Evolutionary conservation across 1,139 yeast genomes (phyloP).

Genomic region (Candida albicans): DNA sequence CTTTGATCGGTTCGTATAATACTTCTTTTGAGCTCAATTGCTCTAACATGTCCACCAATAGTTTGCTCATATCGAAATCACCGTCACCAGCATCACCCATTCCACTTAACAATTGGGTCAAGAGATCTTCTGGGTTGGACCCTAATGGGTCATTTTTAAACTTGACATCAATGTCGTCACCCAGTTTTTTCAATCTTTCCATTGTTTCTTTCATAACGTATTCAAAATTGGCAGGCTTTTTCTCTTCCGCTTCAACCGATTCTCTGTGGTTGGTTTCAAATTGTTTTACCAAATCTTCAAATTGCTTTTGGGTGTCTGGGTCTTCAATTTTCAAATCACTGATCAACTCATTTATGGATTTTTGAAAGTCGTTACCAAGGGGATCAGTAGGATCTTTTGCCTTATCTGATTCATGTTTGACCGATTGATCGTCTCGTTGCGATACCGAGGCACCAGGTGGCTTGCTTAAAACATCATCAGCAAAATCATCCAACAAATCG

Average conservation of each 20-base stretch:
- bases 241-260: slow-evolving; percentile 36
- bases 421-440: slow-evolving; percentile 16
- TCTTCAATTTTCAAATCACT: slow-evolving; percentile 57
- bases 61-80: slow-evolving; percentile 57
- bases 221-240: slow-evolving; percentile 54
- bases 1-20: slow-evolving; percentile 85
- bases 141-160: slow-evolving; percentile 51
- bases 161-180: slow-evolving; percentile 63
- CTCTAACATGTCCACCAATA: slow-evolving; percentile 75
- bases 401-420: slow-evolving; percentile 4
- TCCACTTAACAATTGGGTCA: slow-evolving; percentile 54
- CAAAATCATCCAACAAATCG: slow-evolving; percentile 73
- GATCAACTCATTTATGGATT: slow-evolving; percentile 54
- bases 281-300: slow-evolving; percentile 52
- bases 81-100: slow-evolving; percentile 49
- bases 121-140: slow-evolving; percentile 57
- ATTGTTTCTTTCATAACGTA: slow-evolving; percentile 79
- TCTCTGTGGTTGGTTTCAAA: slow-evolving; percentile 37
- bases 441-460: slow-evolving; percentile 52
- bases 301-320: slow-evolving; percentile 60
- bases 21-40: slow-evolving; percentile 86
- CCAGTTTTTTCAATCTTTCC: slow-evolving; percentile 71
- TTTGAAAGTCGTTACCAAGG: slow-evolving; percentile 45
- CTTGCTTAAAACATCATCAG: slow-evolving; percentile 67
- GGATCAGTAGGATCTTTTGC: slow-evolving; percentile 22